Evolutionary conservation across 2,329 filamentous ascomycete genomes (phyloP), one percentile per base, ranked within the genome.

Genomic region (Diplodia scrobiculata): DNA sequence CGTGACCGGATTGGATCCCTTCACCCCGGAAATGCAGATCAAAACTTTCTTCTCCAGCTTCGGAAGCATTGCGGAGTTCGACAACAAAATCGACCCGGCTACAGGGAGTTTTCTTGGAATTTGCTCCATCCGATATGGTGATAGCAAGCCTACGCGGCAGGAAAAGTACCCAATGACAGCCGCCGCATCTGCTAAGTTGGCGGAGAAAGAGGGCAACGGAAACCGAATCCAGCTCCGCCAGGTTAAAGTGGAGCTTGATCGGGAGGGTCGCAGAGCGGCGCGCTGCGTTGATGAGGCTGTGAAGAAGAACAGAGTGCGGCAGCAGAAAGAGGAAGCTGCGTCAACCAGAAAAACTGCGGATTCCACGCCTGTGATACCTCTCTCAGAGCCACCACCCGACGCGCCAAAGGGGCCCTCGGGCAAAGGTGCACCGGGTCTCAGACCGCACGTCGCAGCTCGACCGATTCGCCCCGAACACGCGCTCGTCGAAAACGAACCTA

Each of bases 31-130:
- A 72, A 85, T 87, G 65, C 91, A 91, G 72, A 84, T 97, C 60
- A 86, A 86, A 19, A 86, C 89, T 53, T 85, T 91, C 64, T 96
- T 96, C 75, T 86, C 89, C 19, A 87, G 86, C 2, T 96, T 90
- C 79, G 92, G 92, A 63, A 91, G 97, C 67, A 93, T 99, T 69
- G 89, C 90, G 52, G 90, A 93, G 73, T 90, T 96, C 72, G 92
- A 91, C 73, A 97, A 97, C 74, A 94, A 96, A 76, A 94, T 96
- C 73, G 92, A 99, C 77, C 95, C 95, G 9, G 89, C 93, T 67
- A 98, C 93, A 13, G 95, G 95, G 19, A 95, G 91, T 73, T 96
- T 96, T 74, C 84, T 99, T 13, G 95, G 95, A 13, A 93, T 99
- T 75, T 96, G 91, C 70, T 91, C 92, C 17, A 92, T 99, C 74